phyloP scores from a whole-genome alignment of 176 grass and related monocot genomes.

The Chloris gayana region DNA sequence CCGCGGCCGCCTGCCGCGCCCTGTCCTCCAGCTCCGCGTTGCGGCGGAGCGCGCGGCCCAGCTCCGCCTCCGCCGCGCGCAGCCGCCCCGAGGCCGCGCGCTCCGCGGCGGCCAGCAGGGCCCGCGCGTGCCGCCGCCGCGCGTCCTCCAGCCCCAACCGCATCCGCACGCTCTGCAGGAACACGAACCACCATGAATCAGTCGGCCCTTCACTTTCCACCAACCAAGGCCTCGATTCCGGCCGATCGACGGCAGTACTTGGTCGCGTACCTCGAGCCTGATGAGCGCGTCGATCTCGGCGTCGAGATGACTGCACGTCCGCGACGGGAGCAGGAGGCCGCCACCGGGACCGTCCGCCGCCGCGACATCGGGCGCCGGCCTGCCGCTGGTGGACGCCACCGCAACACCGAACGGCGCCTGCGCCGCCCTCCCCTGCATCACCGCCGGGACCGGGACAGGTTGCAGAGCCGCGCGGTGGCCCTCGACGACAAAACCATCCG shows the following conservation, averaged over 20 bases:
- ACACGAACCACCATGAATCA: neutral
- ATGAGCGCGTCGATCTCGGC: conserved; percentile 54
- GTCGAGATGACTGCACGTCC: conserved; percentile 29
- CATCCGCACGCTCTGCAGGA: conserved; percentile 47
- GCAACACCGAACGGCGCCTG: too few relatives aligned
- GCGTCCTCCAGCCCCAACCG: conserved; percentile 37
- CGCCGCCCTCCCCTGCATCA: too few relatives aligned
- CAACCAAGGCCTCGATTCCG: neutral
- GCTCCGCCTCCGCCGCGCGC: conserved; percentile 42
- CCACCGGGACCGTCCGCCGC: neutral
- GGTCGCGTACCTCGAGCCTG: conserved; percentile 44
- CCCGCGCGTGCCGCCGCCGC: conserved; percentile 24
- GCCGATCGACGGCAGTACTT: neutral
- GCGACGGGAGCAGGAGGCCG: conserved; percentile 29
- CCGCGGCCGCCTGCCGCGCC: conserved; percentile 42
- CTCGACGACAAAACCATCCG: neutral
- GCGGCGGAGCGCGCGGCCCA: conserved; percentile 40
- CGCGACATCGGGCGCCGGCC: neutral
- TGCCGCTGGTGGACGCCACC: conserved; percentile 43
- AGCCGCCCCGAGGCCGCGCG: neutral
- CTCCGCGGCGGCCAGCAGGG: conserved; percentile 24
- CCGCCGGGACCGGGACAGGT: neutral
- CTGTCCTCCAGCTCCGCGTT: conserved; percentile 58
- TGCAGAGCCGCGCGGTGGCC: neutral
- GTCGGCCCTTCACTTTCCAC: neutral